Percentiles rank a stretch among this genome's conserved stretches.
Conservation (phyloP, 345 rosid genomes). For the Salix brachista region DNA sequence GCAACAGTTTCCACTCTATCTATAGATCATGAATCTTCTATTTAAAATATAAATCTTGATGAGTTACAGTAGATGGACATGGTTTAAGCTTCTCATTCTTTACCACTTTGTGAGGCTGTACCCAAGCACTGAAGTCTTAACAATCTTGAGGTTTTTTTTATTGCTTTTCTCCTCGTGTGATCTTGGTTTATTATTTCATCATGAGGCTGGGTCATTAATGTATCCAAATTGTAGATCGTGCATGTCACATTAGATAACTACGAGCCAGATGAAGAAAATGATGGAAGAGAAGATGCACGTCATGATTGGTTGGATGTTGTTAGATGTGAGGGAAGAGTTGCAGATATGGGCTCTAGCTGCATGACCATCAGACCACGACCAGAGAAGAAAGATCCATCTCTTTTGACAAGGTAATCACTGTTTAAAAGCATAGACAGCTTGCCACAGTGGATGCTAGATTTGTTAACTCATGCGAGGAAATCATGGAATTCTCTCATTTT, state of each 20-base stretch:
- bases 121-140: not conserved
- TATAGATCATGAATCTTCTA: not conserved
- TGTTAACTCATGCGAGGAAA: not conserved
- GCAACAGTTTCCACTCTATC: not conserved
- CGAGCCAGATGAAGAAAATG: slow-evolving; percentile 51
- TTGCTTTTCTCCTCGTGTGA: not conserved
- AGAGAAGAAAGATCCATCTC: slow-evolving; percentile 69
- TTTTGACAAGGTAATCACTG: slow-evolving; percentile 60
- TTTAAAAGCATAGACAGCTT: not conserved
- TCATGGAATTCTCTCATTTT: not conserved
- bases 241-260: slow-evolving; percentile 77
- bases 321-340: slow-evolving; percentile 79
- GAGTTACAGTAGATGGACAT: not conserved
- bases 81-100: not conserved
- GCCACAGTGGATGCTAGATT: not conserved
- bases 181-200: not conserved
- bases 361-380: slow-evolving; percentile 55
- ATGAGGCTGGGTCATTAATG: not conserved
- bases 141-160: not conserved
- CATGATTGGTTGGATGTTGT: slow-evolving; percentile 94
- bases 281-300: slow-evolving; percentile 58
- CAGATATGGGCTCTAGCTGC: slow-evolving; percentile 47
- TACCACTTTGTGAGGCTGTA: not conserved
- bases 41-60: not conserved
- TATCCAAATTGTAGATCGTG: slow-evolving; percentile 53